Evolutionary conservation across 2,329 filamentous ascomycete genomes (phyloP).

Genomic region (Plenodomus biglobosus): DNA sequence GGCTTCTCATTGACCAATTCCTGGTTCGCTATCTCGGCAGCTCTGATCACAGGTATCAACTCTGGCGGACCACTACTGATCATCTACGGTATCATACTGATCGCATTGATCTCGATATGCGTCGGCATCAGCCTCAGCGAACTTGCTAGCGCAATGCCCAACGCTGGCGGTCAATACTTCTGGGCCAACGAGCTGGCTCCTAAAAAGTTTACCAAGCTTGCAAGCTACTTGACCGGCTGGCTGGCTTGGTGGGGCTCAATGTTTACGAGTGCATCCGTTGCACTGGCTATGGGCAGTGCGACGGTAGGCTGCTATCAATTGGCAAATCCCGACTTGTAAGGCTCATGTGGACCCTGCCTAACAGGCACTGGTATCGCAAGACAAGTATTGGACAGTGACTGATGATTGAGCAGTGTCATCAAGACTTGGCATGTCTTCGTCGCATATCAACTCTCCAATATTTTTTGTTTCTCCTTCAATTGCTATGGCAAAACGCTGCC

Average conservation of each 20-base stretch:
- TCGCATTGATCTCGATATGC: constrained; percentile 50
- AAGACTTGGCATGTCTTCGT: constrained; percentile 46
- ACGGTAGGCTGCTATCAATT: constrained; percentile 56
- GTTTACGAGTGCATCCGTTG: constrained; percentile 57
- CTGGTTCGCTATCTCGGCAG: constrained; percentile 55
- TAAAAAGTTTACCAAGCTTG: constrained; percentile 48
- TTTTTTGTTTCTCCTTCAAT: constrained; percentile 55
- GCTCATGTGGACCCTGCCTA: background rate
- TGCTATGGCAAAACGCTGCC: constrained; percentile 45
- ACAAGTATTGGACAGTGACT: background rate
- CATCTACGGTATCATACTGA: constrained; percentile 54
- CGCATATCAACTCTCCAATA: constrained; percentile 52
- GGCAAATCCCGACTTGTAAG: constrained; percentile 56
- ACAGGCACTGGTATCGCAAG: background rate
- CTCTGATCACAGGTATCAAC: constrained; percentile 54
- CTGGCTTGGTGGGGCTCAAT: constrained; percentile 58
- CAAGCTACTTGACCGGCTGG: constrained; percentile 54
- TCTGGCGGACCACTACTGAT: constrained; percentile 53
- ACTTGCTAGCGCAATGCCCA: constrained; percentile 53
- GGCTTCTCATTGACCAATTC: constrained; percentile 56
- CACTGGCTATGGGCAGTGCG: constrained; percentile 52
- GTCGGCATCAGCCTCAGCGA: constrained; percentile 53
- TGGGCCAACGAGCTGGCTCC: constrained; percentile 55
- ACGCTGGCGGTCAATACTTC: constrained; percentile 56
- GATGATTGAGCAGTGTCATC: constrained; percentile 26